A percentile compares a stretch with the other conserved stretches of the same genome.
Evolutionary conservation across 1,284 basidiomycete species (phyloP).

Genomic region (Austroboletus niveus): DNA sequence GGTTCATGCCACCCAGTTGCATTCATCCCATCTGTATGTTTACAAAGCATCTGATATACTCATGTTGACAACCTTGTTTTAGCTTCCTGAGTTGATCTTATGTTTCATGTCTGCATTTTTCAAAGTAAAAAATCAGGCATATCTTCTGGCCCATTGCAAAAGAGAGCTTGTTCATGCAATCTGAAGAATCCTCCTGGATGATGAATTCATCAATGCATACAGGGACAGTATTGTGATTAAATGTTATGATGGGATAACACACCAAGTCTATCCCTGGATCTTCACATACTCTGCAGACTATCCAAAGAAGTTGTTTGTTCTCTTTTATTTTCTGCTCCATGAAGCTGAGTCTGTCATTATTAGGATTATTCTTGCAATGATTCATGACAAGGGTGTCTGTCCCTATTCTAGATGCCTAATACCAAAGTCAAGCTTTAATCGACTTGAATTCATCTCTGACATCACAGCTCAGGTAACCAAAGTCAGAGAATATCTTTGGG

Average conservation of each 20-base stretch:
- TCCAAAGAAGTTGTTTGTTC: not conserved
- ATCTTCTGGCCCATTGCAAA: not conserved
- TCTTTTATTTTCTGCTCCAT: not conserved
- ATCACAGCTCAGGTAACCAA: not conserved
- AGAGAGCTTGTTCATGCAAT: not conserved
- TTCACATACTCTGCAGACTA: conserved; percentile 4
- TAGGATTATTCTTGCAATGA: conserved; percentile 32
- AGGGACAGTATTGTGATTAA: not conserved
- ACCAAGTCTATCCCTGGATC: not conserved
- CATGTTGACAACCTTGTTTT: not conserved
- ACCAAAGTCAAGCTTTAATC: conserved; percentile 12
- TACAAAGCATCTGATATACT: no score
- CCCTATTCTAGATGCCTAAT: conserved; percentile 37
- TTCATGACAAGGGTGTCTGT: conserved; percentile 30
- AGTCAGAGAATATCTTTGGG: not conserved
- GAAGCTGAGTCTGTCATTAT: not conserved
- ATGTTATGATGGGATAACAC: not conserved
- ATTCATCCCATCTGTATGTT: not conserved
- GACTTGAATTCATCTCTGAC: not conserved
- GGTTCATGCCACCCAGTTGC: not conserved
- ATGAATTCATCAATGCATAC: not conserved
- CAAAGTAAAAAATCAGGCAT: not conserved
- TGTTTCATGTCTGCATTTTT: not conserved
- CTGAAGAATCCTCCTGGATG: not conserved
- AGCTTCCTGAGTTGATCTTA: not conserved